These are phyloP conservation scores for Karstenula rhodostoma DNA, from an alignment of 2,329 filamentous ascomycete genomes.

Conservation along the genomic window DNA sequence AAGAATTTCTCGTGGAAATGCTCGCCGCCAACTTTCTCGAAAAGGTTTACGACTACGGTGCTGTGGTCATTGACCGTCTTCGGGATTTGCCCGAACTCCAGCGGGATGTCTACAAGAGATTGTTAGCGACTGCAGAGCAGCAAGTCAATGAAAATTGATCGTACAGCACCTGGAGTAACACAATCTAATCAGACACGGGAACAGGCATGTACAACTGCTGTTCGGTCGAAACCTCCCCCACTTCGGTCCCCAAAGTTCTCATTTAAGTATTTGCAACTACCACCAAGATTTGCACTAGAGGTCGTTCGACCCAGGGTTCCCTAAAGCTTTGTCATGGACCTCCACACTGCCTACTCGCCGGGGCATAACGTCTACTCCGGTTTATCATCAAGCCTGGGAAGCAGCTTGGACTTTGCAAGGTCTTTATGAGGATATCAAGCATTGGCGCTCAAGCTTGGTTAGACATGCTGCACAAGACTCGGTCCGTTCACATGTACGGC, in stretches of 20 bases:
- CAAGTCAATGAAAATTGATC: not conserved
- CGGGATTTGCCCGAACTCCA: slow-evolving; percentile 27
- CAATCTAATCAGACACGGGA: not conserved
- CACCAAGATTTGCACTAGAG: not conserved
- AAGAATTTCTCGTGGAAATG: slow-evolving; percentile 21
- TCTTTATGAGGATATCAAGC: no score
- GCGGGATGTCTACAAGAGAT: slow-evolving; percentile 21
- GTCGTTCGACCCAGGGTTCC: not conserved
- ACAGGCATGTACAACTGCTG: not conserved
- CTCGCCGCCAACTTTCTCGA: slow-evolving; percentile 33
- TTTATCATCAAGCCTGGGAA: not conserved
- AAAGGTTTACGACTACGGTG: slow-evolving; percentile 20
- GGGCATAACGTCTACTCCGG: not conserved
- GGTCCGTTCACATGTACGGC: no score
- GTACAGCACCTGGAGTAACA: no score
- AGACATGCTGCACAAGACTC: no score
- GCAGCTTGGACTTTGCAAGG: not conserved
- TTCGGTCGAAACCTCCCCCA: not conserved
- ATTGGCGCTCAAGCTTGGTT: no score
- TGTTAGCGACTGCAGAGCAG: slow-evolving; percentile 6
- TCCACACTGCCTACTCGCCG: not conserved
- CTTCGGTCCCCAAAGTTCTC: not conserved
- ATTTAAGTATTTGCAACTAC: not conserved
- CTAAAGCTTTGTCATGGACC: not conserved
- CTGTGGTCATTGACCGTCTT: slow-evolving; percentile 20